Percentiles rank a stretch among this genome's conserved stretches.
These are phyloP conservation scores for Bipolaris victoriae DNA, from an alignment of 2,329 filamentous ascomycete genomes.

Conservation along the genomic window DNA sequence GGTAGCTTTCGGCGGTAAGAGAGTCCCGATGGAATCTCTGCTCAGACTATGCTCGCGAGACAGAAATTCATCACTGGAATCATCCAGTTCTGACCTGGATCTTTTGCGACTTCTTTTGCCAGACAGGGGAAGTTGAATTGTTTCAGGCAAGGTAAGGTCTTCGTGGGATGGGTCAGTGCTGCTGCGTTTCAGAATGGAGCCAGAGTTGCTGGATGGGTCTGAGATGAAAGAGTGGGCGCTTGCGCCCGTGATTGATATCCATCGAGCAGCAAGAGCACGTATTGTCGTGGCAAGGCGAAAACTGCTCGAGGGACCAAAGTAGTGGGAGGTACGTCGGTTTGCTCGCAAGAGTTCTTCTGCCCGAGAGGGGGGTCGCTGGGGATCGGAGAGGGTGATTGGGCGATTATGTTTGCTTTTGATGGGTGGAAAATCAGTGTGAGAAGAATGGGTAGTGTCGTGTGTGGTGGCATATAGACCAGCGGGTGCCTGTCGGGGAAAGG, in stretches of 20 bases:
- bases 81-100: slow-evolving; percentile 24
- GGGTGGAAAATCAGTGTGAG: slow-evolving; percentile 12
- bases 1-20: slow-evolving; percentile 45
- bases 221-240: slow-evolving; percentile 13
- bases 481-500: slow-evolving; percentile 2
- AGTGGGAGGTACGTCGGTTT: slow-evolving; percentile 30
- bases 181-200: slow-evolving; percentile 14
- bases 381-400: slow-evolving; percentile 24
- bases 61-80: slow-evolving; percentile 20
- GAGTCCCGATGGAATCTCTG: slow-evolving; percentile 25
- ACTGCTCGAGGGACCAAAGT: slow-evolving; percentile 38
- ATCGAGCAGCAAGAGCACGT: slow-evolving; percentile 28
- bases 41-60: slow-evolving; percentile 1
- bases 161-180: slow-evolving; percentile 29
- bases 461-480: background rate
- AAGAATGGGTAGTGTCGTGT: slow-evolving; percentile 11
- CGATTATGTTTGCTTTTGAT: slow-evolving; percentile 11
- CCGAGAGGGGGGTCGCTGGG: slow-evolving; percentile 16
- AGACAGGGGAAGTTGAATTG: slow-evolving; percentile 6
- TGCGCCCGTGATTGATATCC: slow-evolving; percentile 23
- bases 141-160: slow-evolving; percentile 21
- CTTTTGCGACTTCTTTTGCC: slow-evolving; percentile 25
- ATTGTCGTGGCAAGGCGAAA: slow-evolving; percentile 35
- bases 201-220: slow-evolving; percentile 11
- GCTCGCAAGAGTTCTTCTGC: slow-evolving; percentile 28